Conservation (phyloP, 179 eudicot genomes). For the Carnegiea gigantea region DNA sequence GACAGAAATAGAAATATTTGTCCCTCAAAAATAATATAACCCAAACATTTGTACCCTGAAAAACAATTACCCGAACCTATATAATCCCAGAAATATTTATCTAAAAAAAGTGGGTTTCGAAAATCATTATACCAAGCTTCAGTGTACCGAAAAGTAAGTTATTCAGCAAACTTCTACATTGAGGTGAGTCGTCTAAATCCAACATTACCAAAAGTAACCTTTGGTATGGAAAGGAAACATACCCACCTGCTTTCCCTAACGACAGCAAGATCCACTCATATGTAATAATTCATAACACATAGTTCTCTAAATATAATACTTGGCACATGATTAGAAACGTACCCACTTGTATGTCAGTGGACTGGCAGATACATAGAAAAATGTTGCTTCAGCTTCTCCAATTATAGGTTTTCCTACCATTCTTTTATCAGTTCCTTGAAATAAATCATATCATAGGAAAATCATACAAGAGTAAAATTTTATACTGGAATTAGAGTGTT, state of each 20-base stretch:
- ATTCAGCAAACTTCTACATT: too few relatives aligned
- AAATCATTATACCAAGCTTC: too few relatives aligned
- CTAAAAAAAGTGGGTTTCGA: too few relatives aligned
- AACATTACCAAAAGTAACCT: too few relatives aligned
- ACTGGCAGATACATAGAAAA: conserved; percentile 96
- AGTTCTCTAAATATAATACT: not conserved
- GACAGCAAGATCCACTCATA: not conserved
- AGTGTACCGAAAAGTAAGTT: too few relatives aligned
- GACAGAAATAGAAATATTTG: too few relatives aligned
- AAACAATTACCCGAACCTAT: too few relatives aligned
- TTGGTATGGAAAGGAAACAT: too few relatives aligned
- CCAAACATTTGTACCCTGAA: too few relatives aligned
- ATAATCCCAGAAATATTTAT: too few relatives aligned
- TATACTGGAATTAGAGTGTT: conserved; percentile 2
- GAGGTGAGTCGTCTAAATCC: too few relatives aligned
- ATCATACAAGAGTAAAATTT: not conserved
- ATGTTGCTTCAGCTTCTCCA: conserved; percentile 97
- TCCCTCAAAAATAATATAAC: too few relatives aligned
- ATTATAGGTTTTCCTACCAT: conserved; percentile 99
- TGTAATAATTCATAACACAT: not conserved
- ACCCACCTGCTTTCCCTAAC: not conserved
- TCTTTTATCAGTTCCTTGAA: conserved; percentile 94
- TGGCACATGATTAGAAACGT: conserved; percentile 22
- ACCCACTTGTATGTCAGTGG: conserved; percentile 99
- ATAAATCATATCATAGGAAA: conserved; percentile 18